A percentile compares a stretch with the other conserved stretches of the same genome.
These are phyloP conservation scores for Botryotinia calthae DNA, from an alignment of 2,329 filamentous ascomycete species.

Conservation along the genomic window DNA sequence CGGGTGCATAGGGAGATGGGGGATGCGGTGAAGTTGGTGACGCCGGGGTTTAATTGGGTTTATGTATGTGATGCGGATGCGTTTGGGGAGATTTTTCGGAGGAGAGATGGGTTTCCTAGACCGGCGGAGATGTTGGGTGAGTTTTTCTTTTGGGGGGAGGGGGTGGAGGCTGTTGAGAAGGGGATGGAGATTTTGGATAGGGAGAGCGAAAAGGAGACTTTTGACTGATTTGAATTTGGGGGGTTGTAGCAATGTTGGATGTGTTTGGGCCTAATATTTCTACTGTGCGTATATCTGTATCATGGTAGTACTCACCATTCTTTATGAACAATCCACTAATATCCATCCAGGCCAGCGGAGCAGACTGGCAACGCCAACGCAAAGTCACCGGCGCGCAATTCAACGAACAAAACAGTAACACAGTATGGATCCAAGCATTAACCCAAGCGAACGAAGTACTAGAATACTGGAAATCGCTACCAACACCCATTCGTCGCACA, in stretches of 20 bases:
- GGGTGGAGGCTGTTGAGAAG: no score
- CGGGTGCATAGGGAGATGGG: not conserved
- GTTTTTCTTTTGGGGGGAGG: not conserved
- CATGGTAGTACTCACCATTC: accelerated
- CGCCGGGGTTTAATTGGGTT: not conserved
- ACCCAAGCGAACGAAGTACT: not conserved
- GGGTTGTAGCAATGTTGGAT: not conserved
- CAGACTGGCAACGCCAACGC: conserved; percentile 15
- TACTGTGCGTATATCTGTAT: not conserved
- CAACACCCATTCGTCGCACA: not conserved
- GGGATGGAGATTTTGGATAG: not conserved
- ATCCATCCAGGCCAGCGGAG: not conserved
- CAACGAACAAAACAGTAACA: not conserved
- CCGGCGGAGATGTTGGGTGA: not conserved
- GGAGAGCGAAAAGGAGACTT: not conserved
- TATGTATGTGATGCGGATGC: not conserved
- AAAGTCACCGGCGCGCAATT: not conserved
- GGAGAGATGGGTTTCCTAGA: not conserved
- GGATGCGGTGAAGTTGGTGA: not conserved
- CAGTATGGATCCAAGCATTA: not conserved
- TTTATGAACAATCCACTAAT: not conserved
- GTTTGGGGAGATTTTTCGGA: not conserved
- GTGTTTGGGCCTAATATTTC: not conserved
- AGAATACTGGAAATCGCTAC: not conserved
- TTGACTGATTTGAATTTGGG: not conserved